phyloP scores from a whole-genome alignment of 1,284 basidiomycete genomes.

The Ustilago cynodontis region DNA sequence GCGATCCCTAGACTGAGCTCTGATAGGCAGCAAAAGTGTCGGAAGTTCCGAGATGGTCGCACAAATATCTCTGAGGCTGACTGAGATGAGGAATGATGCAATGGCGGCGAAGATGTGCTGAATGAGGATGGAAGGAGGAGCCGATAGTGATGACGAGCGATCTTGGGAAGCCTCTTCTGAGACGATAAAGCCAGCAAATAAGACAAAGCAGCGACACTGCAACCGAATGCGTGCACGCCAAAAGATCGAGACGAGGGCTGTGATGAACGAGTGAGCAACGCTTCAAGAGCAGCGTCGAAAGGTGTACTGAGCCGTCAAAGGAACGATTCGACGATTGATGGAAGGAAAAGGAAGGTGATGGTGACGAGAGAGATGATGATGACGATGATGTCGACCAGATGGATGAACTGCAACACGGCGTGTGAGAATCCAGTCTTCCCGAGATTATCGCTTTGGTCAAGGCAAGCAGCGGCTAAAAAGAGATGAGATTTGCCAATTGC shows the following conservation, averaged over 20 bases:
- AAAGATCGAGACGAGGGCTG: neutral
- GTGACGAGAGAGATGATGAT: neutral
- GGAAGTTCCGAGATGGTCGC: neutral
- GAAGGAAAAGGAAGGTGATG: neutral
- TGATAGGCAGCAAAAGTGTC: neutral
- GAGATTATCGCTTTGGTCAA: neutral
- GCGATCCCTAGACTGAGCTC: neutral
- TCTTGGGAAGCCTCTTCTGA: neutral
- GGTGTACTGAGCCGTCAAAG: no score
- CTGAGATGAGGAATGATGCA: neutral
- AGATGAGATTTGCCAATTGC: slow-evolving; percentile 8
- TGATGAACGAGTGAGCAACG: neutral
- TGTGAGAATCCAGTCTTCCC: neutral
- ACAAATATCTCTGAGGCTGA: neutral
- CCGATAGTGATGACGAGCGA: neutral
- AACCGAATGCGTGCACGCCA: slow-evolving; percentile 34
- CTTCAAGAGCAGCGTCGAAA: neutral
- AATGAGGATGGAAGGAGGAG: neutral
- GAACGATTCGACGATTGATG: neutral
- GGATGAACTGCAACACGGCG: neutral
- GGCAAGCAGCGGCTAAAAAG: neutral
- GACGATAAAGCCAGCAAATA: slow-evolving; percentile 7
- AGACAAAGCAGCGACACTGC: slow-evolving; percentile 20
- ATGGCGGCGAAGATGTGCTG: neutral
- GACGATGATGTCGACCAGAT: neutral